phyloP scores from a whole-genome alignment of 2,329 filamentous ascomycete species.

The Diaporthe capsici region DNA sequence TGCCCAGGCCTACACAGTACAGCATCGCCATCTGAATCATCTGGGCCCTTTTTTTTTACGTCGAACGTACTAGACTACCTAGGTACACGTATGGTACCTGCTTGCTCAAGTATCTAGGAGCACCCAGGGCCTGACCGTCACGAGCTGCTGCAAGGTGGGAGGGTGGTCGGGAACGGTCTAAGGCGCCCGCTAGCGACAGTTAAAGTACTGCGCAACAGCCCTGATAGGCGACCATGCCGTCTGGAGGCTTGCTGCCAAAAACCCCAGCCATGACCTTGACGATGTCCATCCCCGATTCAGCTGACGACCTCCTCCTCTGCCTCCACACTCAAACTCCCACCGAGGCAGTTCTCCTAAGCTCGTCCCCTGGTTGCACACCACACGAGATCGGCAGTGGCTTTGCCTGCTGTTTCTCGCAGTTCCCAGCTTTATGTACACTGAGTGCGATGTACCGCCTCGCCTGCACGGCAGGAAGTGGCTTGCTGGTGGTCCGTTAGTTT shows the following conservation, averaged over 20 bases:
- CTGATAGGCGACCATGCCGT: background rate
- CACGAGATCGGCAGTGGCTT: background rate
- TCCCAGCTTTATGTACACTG: background rate
- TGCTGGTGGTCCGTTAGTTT: background rate
- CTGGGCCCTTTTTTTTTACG: background rate
- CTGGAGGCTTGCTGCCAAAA: conserved; percentile 7
- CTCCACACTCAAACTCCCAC: background rate
- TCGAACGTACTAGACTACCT: too few species aligned
- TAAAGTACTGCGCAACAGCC: background rate
- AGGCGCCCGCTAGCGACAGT: background rate
- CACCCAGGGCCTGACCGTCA: background rate
- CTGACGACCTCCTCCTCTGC: background rate
- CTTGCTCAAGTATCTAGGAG: background rate
- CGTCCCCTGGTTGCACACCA: background rate
- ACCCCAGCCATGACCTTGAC: background rate
- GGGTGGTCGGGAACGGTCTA: background rate
- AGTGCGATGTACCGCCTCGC: background rate
- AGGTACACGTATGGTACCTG: background rate
- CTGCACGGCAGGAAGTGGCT: conserved; percentile 1
- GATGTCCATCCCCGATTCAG: conserved; percentile 13
- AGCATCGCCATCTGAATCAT: too few species aligned
- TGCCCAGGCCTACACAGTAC: too few species aligned
- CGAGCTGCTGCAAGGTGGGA: background rate
- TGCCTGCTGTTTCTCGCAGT: background rate
- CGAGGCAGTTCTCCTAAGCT: background rate